These are phyloP conservation scores for Lachnellula suecica DNA, from an alignment of 2,329 filamentous ascomycete species.

Conservation along the genomic window DNA sequence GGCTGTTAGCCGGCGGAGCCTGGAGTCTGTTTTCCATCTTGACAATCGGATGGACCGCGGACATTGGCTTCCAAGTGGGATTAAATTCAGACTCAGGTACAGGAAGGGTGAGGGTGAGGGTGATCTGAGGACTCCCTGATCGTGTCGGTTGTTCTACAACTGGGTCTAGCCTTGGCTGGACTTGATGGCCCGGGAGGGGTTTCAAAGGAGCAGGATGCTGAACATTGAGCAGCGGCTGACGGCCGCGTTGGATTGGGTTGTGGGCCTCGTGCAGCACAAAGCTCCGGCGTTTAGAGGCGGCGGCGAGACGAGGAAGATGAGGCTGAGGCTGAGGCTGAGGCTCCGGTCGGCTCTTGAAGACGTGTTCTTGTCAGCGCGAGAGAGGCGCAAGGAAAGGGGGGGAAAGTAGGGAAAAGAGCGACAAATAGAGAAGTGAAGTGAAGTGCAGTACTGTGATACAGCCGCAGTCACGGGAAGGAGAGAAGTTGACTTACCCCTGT, in stretches of 20 bases:
- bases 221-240: too few relatives aligned
- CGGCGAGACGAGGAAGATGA: not conserved
- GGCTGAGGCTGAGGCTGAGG: not conserved
- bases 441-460: too few relatives aligned
- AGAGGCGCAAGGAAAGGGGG: too few relatives aligned
- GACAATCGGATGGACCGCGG: not conserved
- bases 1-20: slow-evolving; percentile 14
- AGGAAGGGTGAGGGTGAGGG: not conserved
- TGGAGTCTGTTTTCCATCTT: slow-evolving; percentile 8
- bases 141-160: too few relatives aligned
- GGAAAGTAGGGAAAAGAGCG: too few relatives aligned
- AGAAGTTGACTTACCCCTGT: too few relatives aligned
- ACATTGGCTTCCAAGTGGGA: not conserved
- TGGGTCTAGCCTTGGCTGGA: not conserved
- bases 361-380: too few relatives aligned
- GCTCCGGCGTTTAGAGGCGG: not conserved
- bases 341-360: too few relatives aligned
- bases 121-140: not conserved
- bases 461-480: too few relatives aligned
- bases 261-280: not conserved
- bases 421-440: too few relatives aligned
- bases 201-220: not conserved
- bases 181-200: not conserved
- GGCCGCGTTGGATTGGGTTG: not conserved
- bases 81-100: not conserved